Evolutionary conservation across 768 basidiomycete species (phyloP), one percentile per base, ranked within the genome.

Genomic region (Gloeophyllum trabeum): DNA sequence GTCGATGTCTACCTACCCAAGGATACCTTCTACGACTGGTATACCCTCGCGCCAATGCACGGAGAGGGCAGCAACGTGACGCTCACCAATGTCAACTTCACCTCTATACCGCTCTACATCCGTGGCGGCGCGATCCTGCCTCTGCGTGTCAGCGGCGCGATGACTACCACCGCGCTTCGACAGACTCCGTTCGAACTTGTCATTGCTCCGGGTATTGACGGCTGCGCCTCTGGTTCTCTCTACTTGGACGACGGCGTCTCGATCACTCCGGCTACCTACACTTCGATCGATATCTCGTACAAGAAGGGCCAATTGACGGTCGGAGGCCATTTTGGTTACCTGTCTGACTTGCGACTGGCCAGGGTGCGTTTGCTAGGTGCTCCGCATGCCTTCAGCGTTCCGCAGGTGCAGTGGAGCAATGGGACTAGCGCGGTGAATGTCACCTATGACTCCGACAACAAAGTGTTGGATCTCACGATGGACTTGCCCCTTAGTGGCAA

Each of bases 241-340:
- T 81, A 83, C 53, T 48, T 79, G 25, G 81, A 83, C 51, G 80
- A 83, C 46, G 80, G 81, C 10, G 73, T 71, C 35, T 76, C 73
- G 5, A 49, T 65, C 41, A 47, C 47, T 19, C 64, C 51, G 20
- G 40, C 41, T 30, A 40, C 46, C 23, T 51, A 50, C 43, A 65
- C 66, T 24, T 28, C 43, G 18, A 59, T 62, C 14, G 20, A 44
- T 24, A 54, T 69, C 42, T 40, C 32, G 22, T 67, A 46, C 48
- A 41, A 35, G 36, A 43, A 49, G 24, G 47, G 48, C 39, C 51
- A 43, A 48, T 49, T 69, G 35, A 48, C 41, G 5, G 55, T 61
- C 23, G 40, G 32, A 5, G 63, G 64, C 12, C 42, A 43, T 20
- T 64, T 61, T 28, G 59, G 45, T 16, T 59, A 53, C 41, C 43